Percentiles rank a stretch among this genome's conserved stretches.
Conservation (phyloP, 768 basidiomycete genomes). For the Lentinula detonsa region DNA sequence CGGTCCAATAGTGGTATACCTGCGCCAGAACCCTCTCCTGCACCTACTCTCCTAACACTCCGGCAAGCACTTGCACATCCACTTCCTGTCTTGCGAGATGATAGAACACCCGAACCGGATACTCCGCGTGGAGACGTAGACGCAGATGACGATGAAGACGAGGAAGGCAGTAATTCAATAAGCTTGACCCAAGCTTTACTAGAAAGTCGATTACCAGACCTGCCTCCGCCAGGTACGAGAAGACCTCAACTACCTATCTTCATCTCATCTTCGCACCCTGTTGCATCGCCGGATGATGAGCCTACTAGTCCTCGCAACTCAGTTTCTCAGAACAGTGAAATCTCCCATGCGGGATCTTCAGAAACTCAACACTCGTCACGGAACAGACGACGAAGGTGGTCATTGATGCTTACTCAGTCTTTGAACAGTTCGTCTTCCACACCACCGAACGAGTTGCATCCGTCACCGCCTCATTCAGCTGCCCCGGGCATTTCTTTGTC, state of each 20-base stretch:
- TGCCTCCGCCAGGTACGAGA: slow-evolving; percentile 64
- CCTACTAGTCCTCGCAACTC: slow-evolving; percentile 41
- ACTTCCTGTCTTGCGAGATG: slow-evolving; percentile 22
- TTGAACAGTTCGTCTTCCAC: slow-evolving; percentile 14
- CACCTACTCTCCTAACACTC: slow-evolving; percentile 57
- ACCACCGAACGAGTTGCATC: slow-evolving; percentile 7
- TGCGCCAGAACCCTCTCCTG: slow-evolving; percentile 49
- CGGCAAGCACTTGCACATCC: slow-evolving; percentile 55
- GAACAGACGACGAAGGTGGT: slow-evolving; percentile 65
- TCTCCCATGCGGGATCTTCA: slow-evolving; percentile 20
- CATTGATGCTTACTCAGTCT: slow-evolving; percentile 51
- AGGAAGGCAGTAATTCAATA: slow-evolving; percentile 60
- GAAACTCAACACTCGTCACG: slow-evolving; percentile 25
- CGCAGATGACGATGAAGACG: slow-evolving; percentile 52
- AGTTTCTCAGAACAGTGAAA: slow-evolving; percentile 17
- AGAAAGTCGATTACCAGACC: slow-evolving; percentile 72
- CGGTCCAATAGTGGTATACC: slow-evolving; percentile 26
- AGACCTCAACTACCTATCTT: slow-evolving; percentile 67
- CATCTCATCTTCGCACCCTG: slow-evolving; percentile 38
- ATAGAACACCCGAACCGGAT: slow-evolving; percentile 23
- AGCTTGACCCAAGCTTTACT: slow-evolving; percentile 68
- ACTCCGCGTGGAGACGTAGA: slow-evolving; percentile 29
- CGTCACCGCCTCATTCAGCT: slow-evolving; percentile 11
- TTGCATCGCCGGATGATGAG: slow-evolving; percentile 35
- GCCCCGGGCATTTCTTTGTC: slow-evolving; percentile 14